Conservation (phyloP, 2,329 filamentous ascomycete genomes). For the Cordyceps cateniannulata region DNA sequence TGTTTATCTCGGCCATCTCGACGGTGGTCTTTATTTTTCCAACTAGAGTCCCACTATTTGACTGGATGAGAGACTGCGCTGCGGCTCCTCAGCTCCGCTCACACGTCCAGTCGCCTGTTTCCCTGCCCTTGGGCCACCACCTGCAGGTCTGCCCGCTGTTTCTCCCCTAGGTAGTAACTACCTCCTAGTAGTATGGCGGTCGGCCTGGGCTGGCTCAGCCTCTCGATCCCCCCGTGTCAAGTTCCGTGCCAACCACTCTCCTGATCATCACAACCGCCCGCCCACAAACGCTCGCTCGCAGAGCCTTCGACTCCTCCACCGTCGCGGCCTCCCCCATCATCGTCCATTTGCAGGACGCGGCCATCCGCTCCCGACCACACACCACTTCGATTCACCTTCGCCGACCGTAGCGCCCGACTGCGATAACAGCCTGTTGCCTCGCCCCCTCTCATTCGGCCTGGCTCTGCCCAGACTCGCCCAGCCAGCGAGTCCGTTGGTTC, state of each 20-base stretch:
- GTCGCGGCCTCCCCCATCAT: neutral
- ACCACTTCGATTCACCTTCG: neutral
- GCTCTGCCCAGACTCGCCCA: slow-evolving; percentile 8
- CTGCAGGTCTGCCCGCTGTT: neutral
- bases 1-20: neutral
- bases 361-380: neutral
- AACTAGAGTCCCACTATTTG: neutral
- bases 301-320: neutral
- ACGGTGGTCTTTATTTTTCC: neutral
- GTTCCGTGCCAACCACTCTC: slow-evolving; percentile 10
- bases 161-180: neutral
- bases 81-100: neutral
- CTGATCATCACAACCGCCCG: slow-evolving; percentile 8
- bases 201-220: neutral
- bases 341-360: neutral
- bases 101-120: neutral
- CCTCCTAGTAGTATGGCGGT: neutral
- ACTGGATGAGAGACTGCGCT: neutral
- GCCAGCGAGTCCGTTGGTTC: slow-evolving; percentile 9
- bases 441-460: neutral
- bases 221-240: slow-evolving; percentile 10
- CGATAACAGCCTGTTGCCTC: neutral
- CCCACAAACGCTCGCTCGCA: neutral
- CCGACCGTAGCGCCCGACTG: neutral
- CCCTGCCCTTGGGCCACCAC: neutral